These are phyloP conservation scores for Claviceps pusilla DNA, from an alignment of 2,329 filamentous ascomycete species.

Conservation along the genomic window DNA sequence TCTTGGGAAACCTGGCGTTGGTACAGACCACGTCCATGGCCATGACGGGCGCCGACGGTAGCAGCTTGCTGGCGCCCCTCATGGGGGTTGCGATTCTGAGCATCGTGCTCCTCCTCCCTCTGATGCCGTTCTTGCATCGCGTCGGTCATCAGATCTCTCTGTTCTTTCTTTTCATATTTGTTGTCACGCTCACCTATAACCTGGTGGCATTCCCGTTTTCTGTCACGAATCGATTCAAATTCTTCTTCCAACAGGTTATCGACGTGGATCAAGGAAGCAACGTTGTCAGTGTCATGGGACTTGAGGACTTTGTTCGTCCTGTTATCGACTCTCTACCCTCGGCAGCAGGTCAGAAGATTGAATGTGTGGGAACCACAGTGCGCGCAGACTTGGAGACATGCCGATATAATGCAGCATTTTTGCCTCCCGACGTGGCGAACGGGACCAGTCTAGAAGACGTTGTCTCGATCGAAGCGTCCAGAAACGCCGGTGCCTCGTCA, in stretches of 20 bases:
- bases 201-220: constrained; percentile 82
- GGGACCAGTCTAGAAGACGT: constrained; percentile 36
- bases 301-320: constrained; percentile 49
- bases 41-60: constrained; percentile 78
- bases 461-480: constrained; percentile 39
- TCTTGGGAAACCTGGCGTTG: constrained; percentile 63
- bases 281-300: constrained; percentile 51
- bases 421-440: constrained; percentile 45
- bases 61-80: constrained; percentile 55
- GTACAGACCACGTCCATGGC: constrained; percentile 55
- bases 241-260: constrained; percentile 72
- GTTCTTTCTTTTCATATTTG: constrained; percentile 57
- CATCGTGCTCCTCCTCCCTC: constrained; percentile 57
- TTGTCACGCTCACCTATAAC: constrained; percentile 71
- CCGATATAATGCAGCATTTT: constrained; percentile 46
- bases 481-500: constrained; percentile 23
- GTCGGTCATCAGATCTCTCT: constrained; percentile 69
- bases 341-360: constrained; percentile 44
- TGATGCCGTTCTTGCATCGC: constrained; percentile 74
- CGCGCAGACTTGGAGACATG: constrained; percentile 45
- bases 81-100: constrained; percentile 52
- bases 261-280: constrained; percentile 62
- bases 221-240: constrained; percentile 60
- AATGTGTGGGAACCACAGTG: constrained; percentile 28
- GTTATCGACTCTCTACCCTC: constrained; percentile 59